Evolutionary conservation across 441 rosid genomes (phyloP).

Genomic region (Omphalea diandra): DNA sequence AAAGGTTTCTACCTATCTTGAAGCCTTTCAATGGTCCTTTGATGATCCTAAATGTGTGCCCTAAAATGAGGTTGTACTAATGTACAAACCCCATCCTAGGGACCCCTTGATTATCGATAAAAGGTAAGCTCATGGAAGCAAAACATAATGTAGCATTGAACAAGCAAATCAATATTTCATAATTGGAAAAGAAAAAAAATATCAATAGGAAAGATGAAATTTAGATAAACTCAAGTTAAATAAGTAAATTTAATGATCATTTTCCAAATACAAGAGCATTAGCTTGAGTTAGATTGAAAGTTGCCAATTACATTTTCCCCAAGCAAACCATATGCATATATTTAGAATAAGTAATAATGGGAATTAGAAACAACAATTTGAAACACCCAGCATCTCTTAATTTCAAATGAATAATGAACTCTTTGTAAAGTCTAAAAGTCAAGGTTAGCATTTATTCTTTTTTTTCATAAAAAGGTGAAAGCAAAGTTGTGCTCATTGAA

Average conservation of each 20-base stretch:
- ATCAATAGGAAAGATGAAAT: not conserved
- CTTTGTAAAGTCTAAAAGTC: not conserved
- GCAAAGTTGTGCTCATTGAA: not conserved
- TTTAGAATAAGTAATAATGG: not conserved
- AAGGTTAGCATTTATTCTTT: not conserved
- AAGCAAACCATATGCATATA: not conserved
- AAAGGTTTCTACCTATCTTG: no score
- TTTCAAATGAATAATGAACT: slow-evolving; percentile 5
- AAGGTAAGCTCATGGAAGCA: not conserved
- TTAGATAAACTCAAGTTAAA: not conserved
- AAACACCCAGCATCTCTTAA: not conserved
- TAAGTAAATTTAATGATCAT: not conserved
- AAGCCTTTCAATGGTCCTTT: no score
- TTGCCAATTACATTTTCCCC: not conserved
- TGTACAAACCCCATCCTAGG: no score
- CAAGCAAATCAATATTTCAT: not conserved
- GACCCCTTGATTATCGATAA: no score
- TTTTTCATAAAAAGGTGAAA: not conserved
- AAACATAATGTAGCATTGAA: not conserved
- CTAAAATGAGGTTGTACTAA: no score
- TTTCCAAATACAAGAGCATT: not conserved
- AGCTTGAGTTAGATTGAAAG: not conserved
- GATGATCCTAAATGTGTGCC: no score
- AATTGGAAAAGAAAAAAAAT: not conserved
- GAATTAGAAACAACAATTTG: slow-evolving; percentile 1